Conservation (phyloP, 306 rosid genomes). For the Casuarina equisetifolia region DNA sequence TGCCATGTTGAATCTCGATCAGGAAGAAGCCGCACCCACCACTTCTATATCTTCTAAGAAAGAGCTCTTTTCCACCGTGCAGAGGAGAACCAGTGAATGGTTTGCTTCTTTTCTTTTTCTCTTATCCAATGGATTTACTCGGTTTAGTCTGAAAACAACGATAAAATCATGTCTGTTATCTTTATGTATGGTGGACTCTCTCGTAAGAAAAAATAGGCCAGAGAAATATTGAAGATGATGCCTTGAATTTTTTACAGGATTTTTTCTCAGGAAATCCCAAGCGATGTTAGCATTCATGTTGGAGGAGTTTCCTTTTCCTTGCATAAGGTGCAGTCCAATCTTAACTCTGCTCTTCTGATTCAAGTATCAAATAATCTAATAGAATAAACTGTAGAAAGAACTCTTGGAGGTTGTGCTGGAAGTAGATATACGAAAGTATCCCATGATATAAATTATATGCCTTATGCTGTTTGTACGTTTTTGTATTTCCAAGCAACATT, state of each 20-base stretch:
- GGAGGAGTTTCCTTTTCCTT: constrained; percentile 79
- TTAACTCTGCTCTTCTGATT: constrained; percentile 16
- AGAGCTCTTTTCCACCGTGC: constrained; percentile 80
- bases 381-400: neutral
- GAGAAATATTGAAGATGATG: constrained; percentile 14
- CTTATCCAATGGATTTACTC: constrained; percentile 2
- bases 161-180: constrained; percentile 16
- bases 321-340: constrained; percentile 68
- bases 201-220: neutral
- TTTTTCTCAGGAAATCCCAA: constrained; percentile 95
- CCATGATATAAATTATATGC: neutral
- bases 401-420: neutral
- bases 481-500: constrained; percentile 11
- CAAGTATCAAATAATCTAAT: constrained; percentile 7
- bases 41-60: constrained; percentile 56
- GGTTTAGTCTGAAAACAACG: constrained; percentile 2
- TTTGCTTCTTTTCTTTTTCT: constrained; percentile 31
- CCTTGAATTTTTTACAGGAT: constrained; percentile 63
- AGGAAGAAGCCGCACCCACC: constrained; percentile 38
- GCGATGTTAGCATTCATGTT: constrained; percentile 71
- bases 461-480: neutral
- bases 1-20: constrained; percentile 60
- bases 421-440: neutral
- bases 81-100: constrained; percentile 97
- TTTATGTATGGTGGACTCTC: constrained; percentile 15